Evolutionary conservation across 345 rosid genomes (phyloP), one percentile per base, ranked within the genome.

Genomic region (Durio zibethinus): DNA sequence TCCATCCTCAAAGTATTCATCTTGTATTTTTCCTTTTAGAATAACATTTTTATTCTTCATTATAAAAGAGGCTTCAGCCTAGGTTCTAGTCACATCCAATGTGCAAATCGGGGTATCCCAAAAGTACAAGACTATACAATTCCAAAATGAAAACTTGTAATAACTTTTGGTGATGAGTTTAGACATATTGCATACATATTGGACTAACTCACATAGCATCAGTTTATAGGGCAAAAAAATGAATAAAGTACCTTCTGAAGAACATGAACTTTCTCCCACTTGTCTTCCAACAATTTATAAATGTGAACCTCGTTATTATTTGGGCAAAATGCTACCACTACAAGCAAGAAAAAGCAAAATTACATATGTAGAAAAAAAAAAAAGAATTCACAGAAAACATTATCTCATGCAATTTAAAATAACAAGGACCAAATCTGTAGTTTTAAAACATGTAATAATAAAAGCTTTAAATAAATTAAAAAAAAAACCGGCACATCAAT

Each of bases 311-410:
- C 97, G 67, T 81, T 91, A 70, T 88, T 93, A 77, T 93, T 96
- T 14, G 97, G 98, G 83, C 97, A 96, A 65, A 96, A 80, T 12
- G 98, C 97, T 83, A 96, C 89, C 99, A 91, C 99, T 93, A 81
- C 54, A 85, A 47, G 71, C 40, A 72, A 74, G 62, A 70, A 16
- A 54, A 79, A 74, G 54, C 33, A 18, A 62, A 62, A 62, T 47
- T 14, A 18, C 21, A 43, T 31, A 14, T 43, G 1, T 77, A 38
- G 50, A 27, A 43, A 38, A 43, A 23, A 12, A 14, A 12, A 38
- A 5, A 5, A 31, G 7, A 33, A 31, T 33, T 35, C 72, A 10
- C 15, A 52, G 42, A 35, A 73, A 74, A 57, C 38, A 59, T 23
- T 10, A 21, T 57, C 21, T 11, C 68, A 59, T 74, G 66, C 66